A percentile compares a stretch with the other conserved stretches of the same genome.
Conservation (phyloP, 2,329 filamentous ascomycete species). For the Apiospora rasikravindrae region DNA sequence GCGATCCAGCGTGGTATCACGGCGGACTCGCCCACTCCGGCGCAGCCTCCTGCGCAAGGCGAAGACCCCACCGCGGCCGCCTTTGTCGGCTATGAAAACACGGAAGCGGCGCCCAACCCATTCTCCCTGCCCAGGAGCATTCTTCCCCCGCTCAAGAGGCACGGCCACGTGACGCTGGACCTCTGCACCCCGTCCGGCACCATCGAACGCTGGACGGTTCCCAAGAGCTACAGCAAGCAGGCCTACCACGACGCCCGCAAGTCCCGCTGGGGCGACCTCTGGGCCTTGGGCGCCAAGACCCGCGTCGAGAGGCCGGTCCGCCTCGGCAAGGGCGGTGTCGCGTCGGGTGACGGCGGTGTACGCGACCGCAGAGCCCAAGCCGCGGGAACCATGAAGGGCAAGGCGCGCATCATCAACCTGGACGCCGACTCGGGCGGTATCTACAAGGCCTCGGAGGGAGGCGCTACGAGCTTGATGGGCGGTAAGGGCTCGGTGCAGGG, state of each 20-base stretch:
- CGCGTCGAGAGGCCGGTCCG: constrained; percentile 66
- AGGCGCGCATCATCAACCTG: constrained; percentile 48
- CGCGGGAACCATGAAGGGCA: constrained; percentile 38
- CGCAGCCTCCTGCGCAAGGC: constrained; percentile 46
- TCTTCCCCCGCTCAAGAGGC: constrained; percentile 82
- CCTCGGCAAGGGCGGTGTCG: constrained; percentile 54
- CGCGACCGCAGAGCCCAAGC: constrained; percentile 41
- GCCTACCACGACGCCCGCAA: constrained; percentile 95
- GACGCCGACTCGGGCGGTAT: constrained; percentile 43
- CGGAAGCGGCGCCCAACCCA: constrained; percentile 53
- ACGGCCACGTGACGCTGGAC: constrained; percentile 87
- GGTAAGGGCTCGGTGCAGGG: neutral
- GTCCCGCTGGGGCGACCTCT: constrained; percentile 88
- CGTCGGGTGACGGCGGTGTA: constrained; percentile 52
- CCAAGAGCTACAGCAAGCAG: constrained; percentile 77
- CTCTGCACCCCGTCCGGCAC: constrained; percentile 85
- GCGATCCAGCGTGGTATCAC: constrained; percentile 80
- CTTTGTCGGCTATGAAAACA: constrained; percentile 72
- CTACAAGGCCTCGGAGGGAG: constrained; percentile 42
- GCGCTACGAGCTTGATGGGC: neutral
- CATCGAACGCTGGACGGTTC: constrained; percentile 93
- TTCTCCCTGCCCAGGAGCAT: constrained; percentile 80
- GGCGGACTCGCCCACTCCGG: constrained; percentile 27
- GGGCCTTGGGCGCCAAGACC: constrained; percentile 94
- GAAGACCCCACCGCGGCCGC: constrained; percentile 66